A percentile compares a stretch with the other conserved stretches of the same genome.
These are phyloP conservation scores for Colletotrichum scovillei DNA, from an alignment of 2,329 filamentous ascomycete genomes.

Conservation along the genomic window DNA sequence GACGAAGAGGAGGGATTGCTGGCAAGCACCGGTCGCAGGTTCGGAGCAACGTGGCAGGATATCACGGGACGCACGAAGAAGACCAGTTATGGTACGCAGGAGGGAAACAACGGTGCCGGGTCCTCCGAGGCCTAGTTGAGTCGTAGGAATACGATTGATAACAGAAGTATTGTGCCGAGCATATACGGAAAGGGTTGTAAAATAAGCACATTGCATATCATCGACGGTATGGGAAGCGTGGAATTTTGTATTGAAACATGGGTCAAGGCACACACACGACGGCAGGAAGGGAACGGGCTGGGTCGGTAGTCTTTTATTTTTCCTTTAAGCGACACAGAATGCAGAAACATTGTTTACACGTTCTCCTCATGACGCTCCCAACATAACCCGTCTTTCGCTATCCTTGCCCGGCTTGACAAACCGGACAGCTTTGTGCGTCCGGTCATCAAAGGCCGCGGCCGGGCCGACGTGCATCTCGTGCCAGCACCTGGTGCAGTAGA, in stretches of 20 bases:
- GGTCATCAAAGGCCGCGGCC: constrained; percentile 76
- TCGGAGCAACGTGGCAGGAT: constrained; percentile 90
- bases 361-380: constrained; percentile 46
- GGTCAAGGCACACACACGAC: constrained; percentile 15
- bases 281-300: background rate
- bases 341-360: constrained; percentile 3
- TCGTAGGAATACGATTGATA: background rate
- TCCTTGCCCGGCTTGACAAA: constrained; percentile 56
- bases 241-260: background rate
- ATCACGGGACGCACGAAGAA: constrained; percentile 68
- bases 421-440: constrained; percentile 74
- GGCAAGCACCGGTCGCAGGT: constrained; percentile 82
- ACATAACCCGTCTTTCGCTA: constrained; percentile 46
- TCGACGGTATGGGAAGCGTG: background rate
- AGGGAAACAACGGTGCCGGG: constrained; percentile 12
- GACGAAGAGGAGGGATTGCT: constrained; percentile 95
- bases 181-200: constrained; percentile 1
- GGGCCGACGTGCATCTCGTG: constrained; percentile 81
- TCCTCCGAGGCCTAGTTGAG: constrained; percentile 17
- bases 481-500: constrained; percentile 86
- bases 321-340: constrained; percentile 17
- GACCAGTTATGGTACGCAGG: constrained; percentile 32
- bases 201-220: constrained; percentile 2
- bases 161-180: background rate
- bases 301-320: background rate